Evolutionary conservation across 345 rosid genomes (phyloP), one percentile per base, ranked within the genome.

Genomic region (Pugionium cornutum): DNA sequence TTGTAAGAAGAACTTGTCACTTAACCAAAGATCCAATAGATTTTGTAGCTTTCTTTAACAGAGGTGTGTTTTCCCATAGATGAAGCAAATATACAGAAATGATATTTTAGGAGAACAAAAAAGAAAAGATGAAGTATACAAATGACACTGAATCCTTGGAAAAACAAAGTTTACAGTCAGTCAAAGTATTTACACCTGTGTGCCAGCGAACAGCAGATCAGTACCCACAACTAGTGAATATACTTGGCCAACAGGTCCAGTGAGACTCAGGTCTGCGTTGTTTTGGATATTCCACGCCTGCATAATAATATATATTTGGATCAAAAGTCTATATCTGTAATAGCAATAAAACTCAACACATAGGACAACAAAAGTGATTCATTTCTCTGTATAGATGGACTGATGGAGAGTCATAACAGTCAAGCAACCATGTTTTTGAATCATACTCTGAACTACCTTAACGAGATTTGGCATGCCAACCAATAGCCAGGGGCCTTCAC

Each of bases 401-500:
- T 32, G 18, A 58, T 4, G 27, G 49, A 37, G 50, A 28, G 36
- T 5, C 42, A 48, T 2, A 52, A 61, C 34, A 63, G 40, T n/a
- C 6, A 39, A 43, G 50, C 46, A 69, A 51, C 55, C 35, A 52
- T 33, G 39, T 57, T 54, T 37, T 10, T 7, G 4, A 62, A 62
- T 54, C 8, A 41, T 41, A 47, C 35, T 71, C 40, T n/a, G 10
- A 52, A 42, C 77, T 79, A 91, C 99, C 95, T 88, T 95, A 53
- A 94, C 83, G 53, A 81, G 41, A 89, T 91, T 86, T 37, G 89
- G 92, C 64, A 90, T 42, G 59, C 99, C 99, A 74, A 89, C 82
- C 77, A 95, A 87, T 37, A 95, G 73, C 97, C 99, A 91, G 44
- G 99, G 96, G 72, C 96, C 95, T 87, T 95, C 99, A 79, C 80